Evolutionary conservation across 164 flowering plant genomes (phyloP).

Genomic region (Tetracentron sinense): DNA sequence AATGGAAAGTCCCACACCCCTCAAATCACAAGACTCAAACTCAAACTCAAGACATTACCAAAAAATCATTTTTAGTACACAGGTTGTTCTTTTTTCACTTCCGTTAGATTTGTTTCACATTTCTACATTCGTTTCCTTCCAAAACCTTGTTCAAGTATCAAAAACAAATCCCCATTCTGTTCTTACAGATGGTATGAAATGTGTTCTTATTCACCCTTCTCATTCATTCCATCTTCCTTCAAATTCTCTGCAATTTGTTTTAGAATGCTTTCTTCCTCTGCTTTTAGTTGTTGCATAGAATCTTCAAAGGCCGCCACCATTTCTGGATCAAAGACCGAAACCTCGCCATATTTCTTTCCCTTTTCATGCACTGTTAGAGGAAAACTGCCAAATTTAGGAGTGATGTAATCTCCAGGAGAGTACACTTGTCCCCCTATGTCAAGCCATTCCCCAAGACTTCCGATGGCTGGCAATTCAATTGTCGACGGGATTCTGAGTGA

Average conservation of each 20-base stretch:
- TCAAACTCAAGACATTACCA: no score
- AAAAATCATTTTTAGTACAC: no score
- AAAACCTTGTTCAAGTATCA: background rate
- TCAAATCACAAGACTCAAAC: no score
- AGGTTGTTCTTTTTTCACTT: no score
- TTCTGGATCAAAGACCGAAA: slow-evolving; percentile 27
- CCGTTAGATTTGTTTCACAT: no score
- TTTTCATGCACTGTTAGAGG: background rate
- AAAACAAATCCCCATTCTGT: background rate
- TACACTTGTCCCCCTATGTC: slow-evolving; percentile 15
- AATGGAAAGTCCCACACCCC: no score
- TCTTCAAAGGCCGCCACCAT: slow-evolving; percentile 38
- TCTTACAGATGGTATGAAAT: background rate
- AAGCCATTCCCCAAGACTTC: slow-evolving; percentile 23
- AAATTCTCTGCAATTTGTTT: slow-evolving; percentile 15
- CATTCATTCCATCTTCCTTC: background rate
- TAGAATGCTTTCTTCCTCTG: slow-evolving; percentile 28
- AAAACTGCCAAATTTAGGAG: slow-evolving; percentile 38
- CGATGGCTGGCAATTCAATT: slow-evolving; percentile 23
- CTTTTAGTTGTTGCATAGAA: slow-evolving; percentile 31
- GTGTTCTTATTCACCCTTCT: background rate
- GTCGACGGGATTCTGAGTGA: slow-evolving; percentile 25
- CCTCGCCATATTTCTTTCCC: slow-evolving; percentile 10
- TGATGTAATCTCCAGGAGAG: slow-evolving; percentile 24
- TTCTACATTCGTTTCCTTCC: no score